Base-by-base conservation (phyloP, 2,329 filamentous ascomycete genomes). In the Ceratocystis smalleyi region DNA sequence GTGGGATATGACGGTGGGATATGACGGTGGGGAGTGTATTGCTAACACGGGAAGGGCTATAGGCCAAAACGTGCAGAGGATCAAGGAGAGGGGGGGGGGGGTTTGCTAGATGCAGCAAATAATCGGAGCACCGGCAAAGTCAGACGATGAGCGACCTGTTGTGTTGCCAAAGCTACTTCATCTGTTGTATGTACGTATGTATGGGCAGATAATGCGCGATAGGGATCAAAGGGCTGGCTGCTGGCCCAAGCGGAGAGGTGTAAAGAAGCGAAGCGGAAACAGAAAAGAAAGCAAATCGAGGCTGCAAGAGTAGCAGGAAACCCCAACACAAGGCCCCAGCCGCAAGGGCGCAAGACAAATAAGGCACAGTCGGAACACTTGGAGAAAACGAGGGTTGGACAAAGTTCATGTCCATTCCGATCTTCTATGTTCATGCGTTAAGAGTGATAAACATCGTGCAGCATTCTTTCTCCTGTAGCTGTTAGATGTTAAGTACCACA, bases 21-120 rank as follows among this genome's bases (percentile, higher is more conserved):
- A 57, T 57, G 27, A 57, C 32, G 54, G 54, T 35, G 54, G 27
- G 27, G 54, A 57, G 47, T 51, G 35, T 57, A 57, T 57, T 30
- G 47, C 47, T 51, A 15, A n/a, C 54, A 57, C 54, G 7, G 15
- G 27, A 35, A n/a, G 30, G n/a, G 15, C 30, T 7, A 5, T 8
- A 32, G 22, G 51, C 51, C 27, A 55, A 15, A n/a, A 55, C 24
- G 5, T 30, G 24, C n/a, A 17, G 15, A 51, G 22, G 22, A 5
- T 51, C 54, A 57, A 12, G 49, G 49, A 12, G 27, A 30, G 27
- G 27, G 54, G 27, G 1, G 27, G 27, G 54, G 27, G 1, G 15
- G 54, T 8, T 57, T 57, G 19, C 30, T 35, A 17, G 24, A n/a
- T 35, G 27, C 54, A 57, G 54, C 54, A 57, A 17, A 35, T 17